These are phyloP conservation scores for Kodamaea sagamina DNA, from an alignment of 805 yeast species.

Conservation along the genomic window DNA sequence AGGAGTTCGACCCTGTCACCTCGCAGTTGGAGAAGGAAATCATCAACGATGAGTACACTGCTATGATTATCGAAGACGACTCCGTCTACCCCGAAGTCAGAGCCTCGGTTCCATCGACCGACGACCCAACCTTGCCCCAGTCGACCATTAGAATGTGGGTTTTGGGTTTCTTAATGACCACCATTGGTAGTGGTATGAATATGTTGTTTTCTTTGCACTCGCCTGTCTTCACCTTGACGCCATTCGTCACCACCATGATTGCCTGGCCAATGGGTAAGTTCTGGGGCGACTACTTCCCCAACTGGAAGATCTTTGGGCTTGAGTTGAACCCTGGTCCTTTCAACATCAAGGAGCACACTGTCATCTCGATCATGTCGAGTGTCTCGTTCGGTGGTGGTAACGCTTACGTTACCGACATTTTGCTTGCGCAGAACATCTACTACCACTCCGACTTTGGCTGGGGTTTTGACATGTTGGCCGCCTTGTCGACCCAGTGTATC, in stretches of 20 bases:
- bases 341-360: constrained; percentile 61
- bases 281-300: constrained; percentile 42
- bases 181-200: constrained; percentile 61
- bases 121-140: constrained; percentile 49
- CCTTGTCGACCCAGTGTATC: constrained; percentile 58
- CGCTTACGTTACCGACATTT: constrained; percentile 61
- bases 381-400: constrained; percentile 44
- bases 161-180: constrained; percentile 49
- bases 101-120: constrained; percentile 55
- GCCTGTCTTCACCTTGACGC: constrained; percentile 52
- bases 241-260: constrained; percentile 58
- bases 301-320: constrained; percentile 34
- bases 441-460: constrained; percentile 47
- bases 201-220: constrained; percentile 57
- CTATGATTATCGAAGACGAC: constrained; percentile 41
- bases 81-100: constrained; percentile 71
- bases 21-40: constrained; percentile 26
- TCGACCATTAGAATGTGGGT: constrained; percentile 60
- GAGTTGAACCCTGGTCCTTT: constrained; percentile 59
- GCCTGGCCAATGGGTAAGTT: constrained; percentile 60
- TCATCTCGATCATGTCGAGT: constrained; percentile 54
- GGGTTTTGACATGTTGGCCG: constrained; percentile 56
- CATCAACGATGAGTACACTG: constrained; percentile 38
- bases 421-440: constrained; percentile 51
- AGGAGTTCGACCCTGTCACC: constrained; percentile 35